These are phyloP conservation scores for Thielaviopsis ethacetica DNA, from an alignment of 2,329 filamentous ascomycete species.

Conservation along the genomic window DNA sequence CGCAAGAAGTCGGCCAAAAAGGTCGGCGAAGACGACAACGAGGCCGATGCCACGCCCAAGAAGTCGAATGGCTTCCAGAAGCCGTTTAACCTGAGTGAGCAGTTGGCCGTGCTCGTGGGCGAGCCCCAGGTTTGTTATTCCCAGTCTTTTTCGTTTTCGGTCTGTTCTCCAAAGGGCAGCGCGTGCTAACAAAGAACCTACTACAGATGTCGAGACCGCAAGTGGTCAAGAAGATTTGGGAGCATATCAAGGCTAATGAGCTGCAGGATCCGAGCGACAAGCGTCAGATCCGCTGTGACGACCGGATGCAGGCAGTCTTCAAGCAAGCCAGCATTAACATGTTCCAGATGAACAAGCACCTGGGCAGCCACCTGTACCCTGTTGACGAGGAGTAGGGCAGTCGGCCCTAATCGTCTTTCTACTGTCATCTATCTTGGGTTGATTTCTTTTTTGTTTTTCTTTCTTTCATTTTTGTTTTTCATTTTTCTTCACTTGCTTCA, in stretches of 20 bases:
- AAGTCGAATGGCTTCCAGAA: constrained; percentile 90
- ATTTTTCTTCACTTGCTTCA: background rate
- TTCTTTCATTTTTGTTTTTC: background rate
- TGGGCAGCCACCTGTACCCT: constrained; percentile 77
- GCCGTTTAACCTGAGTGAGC: constrained; percentile 56
- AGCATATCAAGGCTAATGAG: constrained; percentile 75
- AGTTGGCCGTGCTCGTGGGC: constrained; percentile 53
- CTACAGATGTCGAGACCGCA: constrained; percentile 73
- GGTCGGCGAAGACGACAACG: constrained; percentile 27
- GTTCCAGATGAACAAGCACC: constrained; percentile 98
- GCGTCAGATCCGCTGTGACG: constrained; percentile 84
- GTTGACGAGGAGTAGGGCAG: constrained; percentile 48
- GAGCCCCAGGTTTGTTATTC: constrained; percentile 39
- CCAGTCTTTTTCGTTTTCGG: background rate
- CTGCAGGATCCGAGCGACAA: constrained; percentile 86
- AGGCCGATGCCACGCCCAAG: constrained; percentile 50
- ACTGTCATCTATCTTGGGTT: background rate
- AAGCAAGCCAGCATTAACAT: constrained; percentile 85
- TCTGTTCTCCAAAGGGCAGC: background rate
- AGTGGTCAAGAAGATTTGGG: constrained; percentile 92
- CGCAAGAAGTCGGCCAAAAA: constrained; percentile 68
- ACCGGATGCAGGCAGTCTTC: constrained; percentile 81
- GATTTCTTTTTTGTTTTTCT: background rate
- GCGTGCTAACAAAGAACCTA: no score
- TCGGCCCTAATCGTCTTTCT: background rate